These are phyloP conservation scores for Macrophomina pseudophaseolina DNA, from an alignment of 2,329 filamentous ascomycete species.

Conservation along the genomic window DNA sequence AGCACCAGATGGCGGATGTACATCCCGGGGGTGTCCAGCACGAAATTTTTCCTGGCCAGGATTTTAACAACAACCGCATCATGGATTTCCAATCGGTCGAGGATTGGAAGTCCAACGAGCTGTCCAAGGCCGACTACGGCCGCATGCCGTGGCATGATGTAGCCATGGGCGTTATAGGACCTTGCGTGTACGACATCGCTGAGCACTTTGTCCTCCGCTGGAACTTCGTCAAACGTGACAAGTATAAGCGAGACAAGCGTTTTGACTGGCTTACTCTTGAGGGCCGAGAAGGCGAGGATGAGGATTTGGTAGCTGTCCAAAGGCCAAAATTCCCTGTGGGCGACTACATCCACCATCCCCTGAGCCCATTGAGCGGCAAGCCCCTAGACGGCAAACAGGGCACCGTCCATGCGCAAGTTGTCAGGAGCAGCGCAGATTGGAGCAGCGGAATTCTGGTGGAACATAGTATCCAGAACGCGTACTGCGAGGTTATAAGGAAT, in stretches of 20 bases:
- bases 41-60: slow-evolving; percentile 92
- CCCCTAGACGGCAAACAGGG: slow-evolving; percentile 61
- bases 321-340: slow-evolving; percentile 88
- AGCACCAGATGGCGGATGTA: slow-evolving; percentile 84
- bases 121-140: slow-evolving; percentile 88
- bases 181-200: slow-evolving; percentile 89
- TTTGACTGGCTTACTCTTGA: slow-evolving; percentile 87
- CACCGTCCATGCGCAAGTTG: slow-evolving; percentile 78
- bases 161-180: slow-evolving; percentile 86
- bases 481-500: slow-evolving; percentile 80
- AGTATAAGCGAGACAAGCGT: slow-evolving; percentile 86
- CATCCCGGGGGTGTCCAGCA: slow-evolving; percentile 82
- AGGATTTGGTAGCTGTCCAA: slow-evolving; percentile 87
- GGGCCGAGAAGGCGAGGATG: slow-evolving; percentile 75
- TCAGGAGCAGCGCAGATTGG: slow-evolving; percentile 93
- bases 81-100: slow-evolving; percentile 93
- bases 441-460: slow-evolving; percentile 87
- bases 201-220: slow-evolving; percentile 94
- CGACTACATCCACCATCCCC: slow-evolving; percentile 81
- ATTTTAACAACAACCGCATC: slow-evolving; percentile 97
- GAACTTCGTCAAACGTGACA: slow-evolving; percentile 97
- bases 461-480: slow-evolving; percentile 86
- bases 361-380: slow-evolving; percentile 72
- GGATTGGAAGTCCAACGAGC: slow-evolving; percentile 91
- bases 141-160: slow-evolving; percentile 99